Conservation (phyloP, 306 rosid genomes). For the Carpinus fangiana region DNA sequence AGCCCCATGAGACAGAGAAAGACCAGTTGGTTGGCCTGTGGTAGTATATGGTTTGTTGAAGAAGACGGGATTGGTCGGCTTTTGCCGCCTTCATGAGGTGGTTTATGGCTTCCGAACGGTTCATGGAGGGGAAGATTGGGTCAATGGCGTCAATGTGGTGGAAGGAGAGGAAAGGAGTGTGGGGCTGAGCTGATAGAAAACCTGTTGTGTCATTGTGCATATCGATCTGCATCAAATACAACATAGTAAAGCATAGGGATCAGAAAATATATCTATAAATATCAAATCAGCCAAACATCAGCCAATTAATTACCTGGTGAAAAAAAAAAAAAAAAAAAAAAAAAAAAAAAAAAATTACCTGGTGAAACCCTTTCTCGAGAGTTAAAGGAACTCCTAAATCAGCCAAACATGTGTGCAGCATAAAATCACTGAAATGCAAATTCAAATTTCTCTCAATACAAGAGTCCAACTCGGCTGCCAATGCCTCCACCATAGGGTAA, state of each 20-base stretch:
- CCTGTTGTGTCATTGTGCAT: slow-evolving; percentile 41
- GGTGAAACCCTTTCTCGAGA: slow-evolving; percentile 47
- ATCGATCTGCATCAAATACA: slow-evolving; percentile 36
- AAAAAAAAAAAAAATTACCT: too few relatives aligned
- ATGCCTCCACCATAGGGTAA: slow-evolving; percentile 32
- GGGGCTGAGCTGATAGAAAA: slow-evolving; percentile 43
- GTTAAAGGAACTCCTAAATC: slow-evolving; percentile 46
- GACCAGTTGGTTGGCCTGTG: slow-evolving; percentile 48
- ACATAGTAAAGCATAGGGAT: too few relatives aligned
- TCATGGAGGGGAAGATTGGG: slow-evolving; percentile 51
- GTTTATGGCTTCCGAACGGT: slow-evolving; percentile 39
- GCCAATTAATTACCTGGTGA: slow-evolving; percentile 45
- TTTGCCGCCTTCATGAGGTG: slow-evolving; percentile 40
- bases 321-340: too few relatives aligned
- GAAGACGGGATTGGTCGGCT: slow-evolving; percentile 38
- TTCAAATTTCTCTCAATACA: slow-evolving; percentile 41
- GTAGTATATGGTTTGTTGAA: slow-evolving; percentile 58
- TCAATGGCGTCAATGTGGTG: slow-evolving; percentile 50
- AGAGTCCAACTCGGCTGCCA: slow-evolving; percentile 28
- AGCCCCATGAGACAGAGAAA: slow-evolving; percentile 56
- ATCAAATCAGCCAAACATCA: too few relatives aligned
- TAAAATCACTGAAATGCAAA: slow-evolving; percentile 34
- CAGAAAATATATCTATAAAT: too few relatives aligned
- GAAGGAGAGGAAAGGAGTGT: slow-evolving; percentile 41
- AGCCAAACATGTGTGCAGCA: slow-evolving; percentile 36